A percentile compares a stretch with the other conserved stretches of the same genome.
These are phyloP conservation scores for Colletotrichum destructivum DNA, from an alignment of 2,329 filamentous ascomycete species.

Conservation along the genomic window DNA sequence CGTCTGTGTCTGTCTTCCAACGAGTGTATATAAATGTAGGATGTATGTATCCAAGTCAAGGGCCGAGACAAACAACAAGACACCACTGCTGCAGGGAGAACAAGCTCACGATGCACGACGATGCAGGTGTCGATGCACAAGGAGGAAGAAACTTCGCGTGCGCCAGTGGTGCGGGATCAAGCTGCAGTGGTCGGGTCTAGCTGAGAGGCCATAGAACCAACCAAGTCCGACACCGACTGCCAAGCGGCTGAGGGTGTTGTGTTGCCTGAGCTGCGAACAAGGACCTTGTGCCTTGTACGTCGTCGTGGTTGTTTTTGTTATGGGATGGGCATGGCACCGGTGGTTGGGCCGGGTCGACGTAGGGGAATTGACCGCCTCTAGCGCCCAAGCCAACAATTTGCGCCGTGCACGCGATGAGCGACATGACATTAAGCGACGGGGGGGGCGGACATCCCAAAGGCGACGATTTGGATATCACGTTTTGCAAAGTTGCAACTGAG, in stretches of 20 bases:
- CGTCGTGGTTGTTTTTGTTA: slow-evolving; percentile 24
- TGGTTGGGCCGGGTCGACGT: slow-evolving; percentile 8
- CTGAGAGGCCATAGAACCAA: slow-evolving; percentile 13
- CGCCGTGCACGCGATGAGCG: slow-evolving; percentile 21
- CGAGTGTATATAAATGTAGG: background rate
- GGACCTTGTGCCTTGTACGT: background rate
- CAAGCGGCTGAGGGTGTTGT: background rate
- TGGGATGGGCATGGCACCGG: background rate
- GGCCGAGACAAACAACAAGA: slow-evolving; percentile 8
- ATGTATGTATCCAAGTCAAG: slow-evolving; percentile 1
- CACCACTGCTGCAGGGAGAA: slow-evolving; percentile 9
- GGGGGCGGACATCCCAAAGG: slow-evolving; percentile 9
- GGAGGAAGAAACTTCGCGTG: background rate
- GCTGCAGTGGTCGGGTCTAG: slow-evolving; percentile 6
- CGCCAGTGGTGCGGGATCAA: background rate
- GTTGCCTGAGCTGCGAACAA: background rate
- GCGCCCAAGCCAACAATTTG: slow-evolving; percentile 39
- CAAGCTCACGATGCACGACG: slow-evolving; percentile 11
- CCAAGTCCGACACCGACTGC: slow-evolving; percentile 8
- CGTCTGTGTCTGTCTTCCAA: background rate
- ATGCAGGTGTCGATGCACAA: slow-evolving; percentile 8
- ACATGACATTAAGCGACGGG: slow-evolving; percentile 22
- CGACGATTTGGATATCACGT: slow-evolving; percentile 14
- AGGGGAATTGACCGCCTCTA: slow-evolving; percentile 34
- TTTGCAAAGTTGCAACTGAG: slow-evolving; percentile 21